These are phyloP conservation scores for Coemansia sp. DNA, from an alignment of 192 early-diverging fungal genomes.

Conservation along the genomic window DNA sequence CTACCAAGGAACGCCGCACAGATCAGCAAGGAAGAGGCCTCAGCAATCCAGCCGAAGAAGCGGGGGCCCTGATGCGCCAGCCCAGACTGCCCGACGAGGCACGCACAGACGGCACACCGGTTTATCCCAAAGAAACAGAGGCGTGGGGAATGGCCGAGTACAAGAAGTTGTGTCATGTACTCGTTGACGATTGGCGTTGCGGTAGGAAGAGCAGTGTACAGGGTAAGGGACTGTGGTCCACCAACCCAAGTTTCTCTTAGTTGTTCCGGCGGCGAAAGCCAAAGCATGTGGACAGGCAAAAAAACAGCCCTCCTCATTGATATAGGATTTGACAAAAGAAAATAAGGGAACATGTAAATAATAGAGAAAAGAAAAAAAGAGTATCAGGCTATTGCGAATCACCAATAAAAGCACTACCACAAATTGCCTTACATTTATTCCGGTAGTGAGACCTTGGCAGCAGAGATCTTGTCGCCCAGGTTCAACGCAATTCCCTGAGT, in stretches of 20 bases:
- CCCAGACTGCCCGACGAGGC: not conserved
- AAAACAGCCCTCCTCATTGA: too few relatives aligned
- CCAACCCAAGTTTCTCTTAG: too few relatives aligned
- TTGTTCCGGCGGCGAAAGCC: too few relatives aligned
- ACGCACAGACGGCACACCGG: not conserved
- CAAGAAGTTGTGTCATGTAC: too few relatives aligned
- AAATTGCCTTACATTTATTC: not conserved
- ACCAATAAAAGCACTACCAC: not conserved
- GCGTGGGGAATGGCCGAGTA: too few relatives aligned
- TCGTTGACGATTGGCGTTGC: too few relatives aligned
- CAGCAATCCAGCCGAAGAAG: not conserved
- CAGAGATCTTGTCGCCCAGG: slow-evolving; percentile 82
- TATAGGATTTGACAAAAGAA: too few relatives aligned
- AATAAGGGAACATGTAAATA: too few relatives aligned
- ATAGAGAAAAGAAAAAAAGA: not conserved
- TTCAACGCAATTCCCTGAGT: slow-evolving; percentile 98
- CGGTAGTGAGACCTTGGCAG: slow-evolving; percentile 47
- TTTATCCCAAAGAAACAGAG: too few relatives aligned
- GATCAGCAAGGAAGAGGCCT: not conserved
- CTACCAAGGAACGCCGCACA: not conserved
- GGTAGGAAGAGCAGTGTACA: too few relatives aligned
- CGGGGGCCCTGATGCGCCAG: not conserved
- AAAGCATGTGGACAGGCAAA: too few relatives aligned
- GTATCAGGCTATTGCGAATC: not conserved
- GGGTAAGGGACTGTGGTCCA: too few relatives aligned